Percentiles rank a stretch among this genome's conserved stretches.
Conservation (phyloP, 2,329 filamentous ascomycete species). For the Thermoascus crustaceus region DNA sequence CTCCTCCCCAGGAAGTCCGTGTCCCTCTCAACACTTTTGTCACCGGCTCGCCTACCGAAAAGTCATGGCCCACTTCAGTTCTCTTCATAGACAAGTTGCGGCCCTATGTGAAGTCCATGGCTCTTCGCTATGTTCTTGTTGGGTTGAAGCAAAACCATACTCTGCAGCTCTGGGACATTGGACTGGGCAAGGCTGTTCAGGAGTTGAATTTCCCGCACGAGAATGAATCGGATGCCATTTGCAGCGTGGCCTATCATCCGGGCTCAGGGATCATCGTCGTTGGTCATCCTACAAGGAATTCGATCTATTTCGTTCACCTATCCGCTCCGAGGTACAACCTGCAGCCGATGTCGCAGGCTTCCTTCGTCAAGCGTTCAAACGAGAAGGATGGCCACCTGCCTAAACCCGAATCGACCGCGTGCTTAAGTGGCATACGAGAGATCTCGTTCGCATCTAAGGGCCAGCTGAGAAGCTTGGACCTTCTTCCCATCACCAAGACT, state of each 20-base stretch:
- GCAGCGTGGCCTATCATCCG: conserved; percentile 91
- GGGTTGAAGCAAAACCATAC: conserved; percentile 99
- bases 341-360: conserved; percentile 70
- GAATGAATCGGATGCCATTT: conserved; percentile 95
- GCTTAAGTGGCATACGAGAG: conserved; percentile 93
- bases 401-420: conserved; percentile 86
- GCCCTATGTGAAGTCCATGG: conserved; percentile 81
- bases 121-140: conserved; percentile 89
- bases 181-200: conserved; percentile 88
- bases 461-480: conserved; percentile 78
- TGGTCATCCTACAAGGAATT: conserved; percentile 93
- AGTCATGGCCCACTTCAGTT: conserved; percentile 94
- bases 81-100: conserved; percentile 93
- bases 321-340: conserved; percentile 90
- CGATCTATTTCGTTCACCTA: conserved; percentile 91
- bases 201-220: conserved; percentile 94
- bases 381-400: conserved; percentile 65
- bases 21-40: conserved; percentile 79
- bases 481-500: conserved; percentile 59
- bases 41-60: conserved; percentile 79
- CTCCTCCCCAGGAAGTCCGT: conserved; percentile 63
- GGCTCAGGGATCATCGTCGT: conserved; percentile 88
- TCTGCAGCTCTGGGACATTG: conserved; percentile 95
- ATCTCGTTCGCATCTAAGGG: conserved; percentile 86
- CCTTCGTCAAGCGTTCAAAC: conserved; percentile 72